Conservation (phyloP, 2,329 filamentous ascomycete genomes). For the Calycina marina region DNA sequence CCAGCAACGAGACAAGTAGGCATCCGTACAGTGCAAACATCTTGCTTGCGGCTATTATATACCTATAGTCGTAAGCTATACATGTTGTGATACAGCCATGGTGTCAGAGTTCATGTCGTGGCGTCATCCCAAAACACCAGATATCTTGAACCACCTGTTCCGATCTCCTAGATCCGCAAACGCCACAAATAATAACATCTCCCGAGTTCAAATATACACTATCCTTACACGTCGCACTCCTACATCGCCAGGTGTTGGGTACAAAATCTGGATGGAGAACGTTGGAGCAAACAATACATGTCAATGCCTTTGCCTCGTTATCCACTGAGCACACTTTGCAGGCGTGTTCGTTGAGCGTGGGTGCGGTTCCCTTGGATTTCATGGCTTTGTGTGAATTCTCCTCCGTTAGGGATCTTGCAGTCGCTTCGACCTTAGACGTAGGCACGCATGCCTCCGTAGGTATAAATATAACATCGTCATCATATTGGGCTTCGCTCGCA, state of each 20-base stretch:
- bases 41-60: too few relatives aligned
- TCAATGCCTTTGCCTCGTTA: conserved; percentile 39
- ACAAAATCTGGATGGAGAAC: conserved; percentile 44
- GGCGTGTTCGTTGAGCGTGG: conserved; percentile 30
- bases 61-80: too few relatives aligned
- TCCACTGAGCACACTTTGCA: conserved; percentile 50
- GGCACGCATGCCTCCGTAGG: not conserved
- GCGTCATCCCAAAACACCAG: too few relatives aligned
- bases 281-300: conserved; percentile 56
- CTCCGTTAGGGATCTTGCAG: too few relatives aligned
- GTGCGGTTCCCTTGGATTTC: not conserved
- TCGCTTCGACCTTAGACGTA: not conserved
- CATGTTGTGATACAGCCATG: too few relatives aligned
- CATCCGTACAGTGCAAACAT: too few relatives aligned
- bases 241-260: conserved; percentile 49
- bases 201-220: conserved; percentile 51
- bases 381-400: too few relatives aligned
- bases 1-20: too few relatives aligned
- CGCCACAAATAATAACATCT: conserved; percentile 54
- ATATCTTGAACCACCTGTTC: too few relatives aligned
- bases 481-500: not conserved
- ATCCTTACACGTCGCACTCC: conserved; percentile 36
- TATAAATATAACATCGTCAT: not conserved
- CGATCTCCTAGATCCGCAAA: conserved; percentile 43
- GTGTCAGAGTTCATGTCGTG: too few relatives aligned